Evolutionary conservation across 441 rosid species (phyloP).

Genomic region (Raphanus hybrid): DNA sequence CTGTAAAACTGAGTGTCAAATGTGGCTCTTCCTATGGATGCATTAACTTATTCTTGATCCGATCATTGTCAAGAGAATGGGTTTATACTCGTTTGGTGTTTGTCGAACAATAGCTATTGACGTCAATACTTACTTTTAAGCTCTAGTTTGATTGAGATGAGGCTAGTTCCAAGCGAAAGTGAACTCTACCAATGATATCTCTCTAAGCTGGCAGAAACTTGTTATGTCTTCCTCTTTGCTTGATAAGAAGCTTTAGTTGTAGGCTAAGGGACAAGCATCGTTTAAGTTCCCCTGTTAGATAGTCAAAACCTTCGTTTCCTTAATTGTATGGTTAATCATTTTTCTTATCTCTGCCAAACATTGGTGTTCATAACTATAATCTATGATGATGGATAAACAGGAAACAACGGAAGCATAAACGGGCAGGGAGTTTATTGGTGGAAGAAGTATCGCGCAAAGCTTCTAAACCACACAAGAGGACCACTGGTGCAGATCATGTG

Average conservation of each 20-base stretch:
- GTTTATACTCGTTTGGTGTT: neutral
- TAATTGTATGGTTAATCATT: neutral
- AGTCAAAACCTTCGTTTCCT: neutral
- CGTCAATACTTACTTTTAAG: neutral
- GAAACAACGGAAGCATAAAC: slow-evolving; percentile 93
- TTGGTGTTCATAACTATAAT: neutral
- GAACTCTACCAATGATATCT: neutral
- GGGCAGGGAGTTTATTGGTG: slow-evolving; percentile 98
- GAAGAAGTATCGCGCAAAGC: slow-evolving; percentile 91
- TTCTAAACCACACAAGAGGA: slow-evolving; percentile 91
- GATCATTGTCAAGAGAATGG: no score
- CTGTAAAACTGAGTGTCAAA: neutral
- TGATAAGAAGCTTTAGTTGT: neutral
- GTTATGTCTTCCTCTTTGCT: slow-evolving; percentile 21
- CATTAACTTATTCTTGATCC: neutral
- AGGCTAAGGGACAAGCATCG: neutral
- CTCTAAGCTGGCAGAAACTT: neutral
- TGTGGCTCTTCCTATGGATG: neutral
- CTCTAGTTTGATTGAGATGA: neutral
- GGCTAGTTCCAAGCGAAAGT: neutral
- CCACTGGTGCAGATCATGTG: slow-evolving; percentile 96
- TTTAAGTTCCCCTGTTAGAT: neutral
- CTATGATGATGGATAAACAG: slow-evolving; percentile 52
- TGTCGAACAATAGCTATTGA: neutral
- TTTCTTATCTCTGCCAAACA: slow-evolving; percentile 3